These are phyloP conservation scores for Aspergillus floridensis DNA, from an alignment of 2,329 filamentous ascomycete genomes.

Conservation along the genomic window DNA sequence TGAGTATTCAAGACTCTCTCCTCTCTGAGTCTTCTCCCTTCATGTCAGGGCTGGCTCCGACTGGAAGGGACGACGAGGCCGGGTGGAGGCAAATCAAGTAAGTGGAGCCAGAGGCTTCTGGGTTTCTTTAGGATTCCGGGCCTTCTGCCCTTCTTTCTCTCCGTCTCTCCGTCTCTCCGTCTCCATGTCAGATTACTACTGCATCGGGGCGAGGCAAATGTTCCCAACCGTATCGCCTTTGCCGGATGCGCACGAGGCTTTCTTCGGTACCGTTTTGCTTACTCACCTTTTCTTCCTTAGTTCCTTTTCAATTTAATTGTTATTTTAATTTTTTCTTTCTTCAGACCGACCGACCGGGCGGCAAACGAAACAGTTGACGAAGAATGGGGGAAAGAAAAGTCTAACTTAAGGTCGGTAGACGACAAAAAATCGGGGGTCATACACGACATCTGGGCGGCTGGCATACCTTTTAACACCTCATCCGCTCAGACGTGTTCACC, in stretches of 20 bases:
- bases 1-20: not conserved
- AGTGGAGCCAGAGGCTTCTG: constrained; percentile 6
- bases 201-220: not conserved
- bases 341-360: not conserved
- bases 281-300: not conserved
- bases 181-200: not conserved
- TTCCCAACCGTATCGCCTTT: not conserved
- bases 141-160: not conserved
- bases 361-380: not conserved
- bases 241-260: constrained; percentile 10
- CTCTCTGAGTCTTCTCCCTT: not conserved
- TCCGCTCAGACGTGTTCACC: constrained; percentile 4
- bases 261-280: not conserved
- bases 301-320: not conserved
- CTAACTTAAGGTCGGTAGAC: not conserved
- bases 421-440: not conserved
- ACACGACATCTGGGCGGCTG: not conserved
- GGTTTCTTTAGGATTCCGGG: not conserved
- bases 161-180: not conserved
- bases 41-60: not conserved
- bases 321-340: not conserved
- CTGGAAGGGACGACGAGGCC: not conserved
- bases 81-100: constrained; percentile 7
- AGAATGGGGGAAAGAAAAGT: not conserved
- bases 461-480: not conserved